Conservation (phyloP, 1,139 yeast species). For the Diutina siamensis region DNA sequence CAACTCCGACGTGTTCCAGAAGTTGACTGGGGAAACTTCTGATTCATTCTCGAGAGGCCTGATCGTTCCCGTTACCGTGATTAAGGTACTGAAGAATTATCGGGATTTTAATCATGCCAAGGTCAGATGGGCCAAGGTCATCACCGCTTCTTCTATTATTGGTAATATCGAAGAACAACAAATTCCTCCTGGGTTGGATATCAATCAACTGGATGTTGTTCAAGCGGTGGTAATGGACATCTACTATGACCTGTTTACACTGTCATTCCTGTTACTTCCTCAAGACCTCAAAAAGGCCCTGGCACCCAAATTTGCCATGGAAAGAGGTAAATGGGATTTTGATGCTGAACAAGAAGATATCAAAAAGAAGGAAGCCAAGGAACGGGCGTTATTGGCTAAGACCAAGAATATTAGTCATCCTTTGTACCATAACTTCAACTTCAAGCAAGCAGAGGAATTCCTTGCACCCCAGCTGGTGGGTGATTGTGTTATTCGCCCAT, state of each 20-base stretch:
- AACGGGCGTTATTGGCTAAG: slow-evolving; percentile 42
- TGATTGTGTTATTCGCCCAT: slow-evolving; percentile 88
- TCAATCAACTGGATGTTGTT: slow-evolving; percentile 64
- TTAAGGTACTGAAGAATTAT: slow-evolving; percentile 38
- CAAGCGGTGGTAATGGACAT: slow-evolving; percentile 69
- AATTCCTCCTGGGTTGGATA: slow-evolving; percentile 42
- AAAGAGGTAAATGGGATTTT: slow-evolving; percentile 70
- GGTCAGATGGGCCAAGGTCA: slow-evolving; percentile 39
- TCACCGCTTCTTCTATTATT: slow-evolving; percentile 66
- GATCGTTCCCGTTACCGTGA: slow-evolving; percentile 69
- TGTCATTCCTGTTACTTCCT: slow-evolving; percentile 59
- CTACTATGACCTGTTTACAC: slow-evolving; percentile 62
- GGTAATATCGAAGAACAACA: slow-evolving; percentile 63
- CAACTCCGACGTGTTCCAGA: slow-evolving; percentile 66
- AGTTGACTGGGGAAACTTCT: slow-evolving; percentile 80
- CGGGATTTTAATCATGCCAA: slow-evolving; percentile 21
- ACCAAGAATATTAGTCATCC: slow-evolving; percentile 87
- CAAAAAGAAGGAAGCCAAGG: slow-evolving; percentile 44
- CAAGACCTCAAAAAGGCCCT: slow-evolving; percentile 56
- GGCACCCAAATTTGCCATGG: slow-evolving; percentile 37
- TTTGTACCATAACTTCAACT: slow-evolving; percentile 71
- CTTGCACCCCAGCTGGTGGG: slow-evolving; percentile 86
- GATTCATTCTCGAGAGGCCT: slow-evolving; percentile 57
- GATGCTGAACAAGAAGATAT: slow-evolving; percentile 64
- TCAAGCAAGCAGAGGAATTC: slow-evolving; percentile 85